Base-by-base conservation (phyloP, 148 eudicot genomes). In the Chenopodium berlandieri region DNA sequence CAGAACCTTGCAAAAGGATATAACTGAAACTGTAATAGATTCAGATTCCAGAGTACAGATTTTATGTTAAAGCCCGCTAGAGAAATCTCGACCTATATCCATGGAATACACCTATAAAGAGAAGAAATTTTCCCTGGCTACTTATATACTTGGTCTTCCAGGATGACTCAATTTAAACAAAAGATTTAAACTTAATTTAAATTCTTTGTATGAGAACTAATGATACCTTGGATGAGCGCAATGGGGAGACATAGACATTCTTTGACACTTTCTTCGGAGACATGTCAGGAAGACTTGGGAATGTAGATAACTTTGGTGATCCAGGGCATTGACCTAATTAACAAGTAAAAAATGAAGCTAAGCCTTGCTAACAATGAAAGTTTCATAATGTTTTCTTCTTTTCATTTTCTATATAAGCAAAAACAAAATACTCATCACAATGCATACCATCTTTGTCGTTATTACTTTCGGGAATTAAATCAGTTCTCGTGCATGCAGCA, bases 261-360 rank as follows among this genome's bases (percentile, higher is more conserved):
- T 93, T 87, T 25, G 97, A 93, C 52, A 97, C 95, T 80, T 97
- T 97, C 90, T 92, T 97, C 4, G 99, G 99, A 37, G 99, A 97
- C 98, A 94, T 94, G 77, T 97, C 99, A 63, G 99, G 99, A 71
- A 97, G 95, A 81, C 88, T 91, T 48, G 99, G 97, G 82, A 97
- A 97, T 67, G 92, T 70, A 60, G 98, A 90, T 85, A 90, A 30
- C 83, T 85, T 94, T 1, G 98, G 99, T 70, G 99, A 97, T 81
- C 86, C 90, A 56, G 97, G 97, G 80, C 89, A 82, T 85, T 86
- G 94, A 88, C 86, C 99, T 97, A 73, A 83, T 80, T 79, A 73
- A 77, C 30, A 75, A 83, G 73, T 76, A 72, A 76, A 56, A 11
- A 20, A 37, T 64, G 31, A 80, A 13, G 46, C 79, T 50, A 82